A percentile compares a stretch with the other conserved stretches of the same genome.
phyloP scores from a whole-genome alignment of 2,329 filamentous ascomycete genomes.

The Ramichloridium luteum region DNA sequence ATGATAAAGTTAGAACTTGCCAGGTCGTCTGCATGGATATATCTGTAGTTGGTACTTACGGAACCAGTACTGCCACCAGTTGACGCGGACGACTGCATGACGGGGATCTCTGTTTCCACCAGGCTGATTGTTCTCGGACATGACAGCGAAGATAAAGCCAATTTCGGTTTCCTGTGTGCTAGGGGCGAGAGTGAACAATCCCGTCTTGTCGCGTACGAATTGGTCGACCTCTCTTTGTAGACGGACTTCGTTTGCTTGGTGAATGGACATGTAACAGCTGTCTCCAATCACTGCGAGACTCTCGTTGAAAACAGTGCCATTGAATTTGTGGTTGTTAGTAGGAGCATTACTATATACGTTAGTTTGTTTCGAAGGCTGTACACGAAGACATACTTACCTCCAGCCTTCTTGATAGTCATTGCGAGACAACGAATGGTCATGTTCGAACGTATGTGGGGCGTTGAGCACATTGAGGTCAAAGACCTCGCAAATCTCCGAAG shows the following conservation, averaged over 20 bases:
- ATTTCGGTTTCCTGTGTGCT: conserved; percentile 4
- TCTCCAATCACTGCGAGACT: no score
- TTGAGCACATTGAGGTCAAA: no score
- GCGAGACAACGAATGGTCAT: conserved; percentile 8
- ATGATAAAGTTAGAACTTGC: no score
- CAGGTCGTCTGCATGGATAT: no score
- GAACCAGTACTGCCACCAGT: no score
- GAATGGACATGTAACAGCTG: no score
- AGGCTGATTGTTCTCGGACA: no score
- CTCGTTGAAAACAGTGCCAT: no score
- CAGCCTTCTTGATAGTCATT: conserved; percentile 8
- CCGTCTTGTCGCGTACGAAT: conserved; percentile 5
- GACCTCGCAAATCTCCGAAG: no score
- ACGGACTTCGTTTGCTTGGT: conserved; percentile 6
- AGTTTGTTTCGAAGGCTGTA: conserved; percentile 4
- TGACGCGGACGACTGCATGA: no score
- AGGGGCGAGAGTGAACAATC: conserved; percentile 6
- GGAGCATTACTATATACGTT: conserved; percentile 3
- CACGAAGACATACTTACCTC: conserved; percentile 3
- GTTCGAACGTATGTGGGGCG: conserved; percentile 5
- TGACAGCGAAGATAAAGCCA: conserved; percentile 9
- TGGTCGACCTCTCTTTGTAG: conserved; percentile 6
- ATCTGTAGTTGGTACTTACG: no score
- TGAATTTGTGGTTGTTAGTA: conserved; percentile 7
- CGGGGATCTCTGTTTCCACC: no score